Conservation (phyloP, 148 eudicot species). For the Fagopyrum tataricum region DNA sequence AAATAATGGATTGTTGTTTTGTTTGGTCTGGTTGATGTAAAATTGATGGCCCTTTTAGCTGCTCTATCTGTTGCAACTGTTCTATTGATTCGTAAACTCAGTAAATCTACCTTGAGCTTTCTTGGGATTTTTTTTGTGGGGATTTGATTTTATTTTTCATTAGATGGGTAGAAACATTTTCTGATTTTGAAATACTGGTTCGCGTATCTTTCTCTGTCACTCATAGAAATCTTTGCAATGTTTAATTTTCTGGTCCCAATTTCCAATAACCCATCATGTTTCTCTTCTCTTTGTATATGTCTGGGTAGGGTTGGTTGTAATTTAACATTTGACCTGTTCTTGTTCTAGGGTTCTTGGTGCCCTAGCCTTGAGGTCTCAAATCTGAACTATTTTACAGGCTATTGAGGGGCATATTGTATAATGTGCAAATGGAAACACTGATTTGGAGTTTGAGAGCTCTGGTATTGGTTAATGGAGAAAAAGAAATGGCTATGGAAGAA, state of each 20-base stretch:
- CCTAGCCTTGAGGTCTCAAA: neutral
- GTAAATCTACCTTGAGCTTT: neutral
- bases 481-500: slow-evolving; percentile 81
- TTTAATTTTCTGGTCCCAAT: neutral
- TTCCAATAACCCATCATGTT: neutral
- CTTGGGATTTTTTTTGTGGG: neutral
- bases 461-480: slow-evolving; percentile 37
- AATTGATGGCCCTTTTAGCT: neutral
- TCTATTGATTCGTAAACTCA: neutral
- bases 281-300: neutral
- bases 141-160: neutral
- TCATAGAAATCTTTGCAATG: neutral
- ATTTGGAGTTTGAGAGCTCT: slow-evolving; percentile 13
- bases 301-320: neutral
- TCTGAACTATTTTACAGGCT: neutral
- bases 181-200: neutral
- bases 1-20: neutral
- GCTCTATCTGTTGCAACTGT: slow-evolving; percentile 1
- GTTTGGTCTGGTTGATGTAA: neutral
- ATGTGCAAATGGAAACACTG: neutral
- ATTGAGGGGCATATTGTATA: neutral
- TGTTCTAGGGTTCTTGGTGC: slow-evolving; percentile 9
- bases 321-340: neutral
- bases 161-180: neutral
- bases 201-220: neutral